A percentile compares a stretch with the other conserved stretches of the same genome.
Evolutionary conservation across 768 basidiomycete genomes (phyloP).

Genomic region (Cystofilobasidium macerans): DNA sequence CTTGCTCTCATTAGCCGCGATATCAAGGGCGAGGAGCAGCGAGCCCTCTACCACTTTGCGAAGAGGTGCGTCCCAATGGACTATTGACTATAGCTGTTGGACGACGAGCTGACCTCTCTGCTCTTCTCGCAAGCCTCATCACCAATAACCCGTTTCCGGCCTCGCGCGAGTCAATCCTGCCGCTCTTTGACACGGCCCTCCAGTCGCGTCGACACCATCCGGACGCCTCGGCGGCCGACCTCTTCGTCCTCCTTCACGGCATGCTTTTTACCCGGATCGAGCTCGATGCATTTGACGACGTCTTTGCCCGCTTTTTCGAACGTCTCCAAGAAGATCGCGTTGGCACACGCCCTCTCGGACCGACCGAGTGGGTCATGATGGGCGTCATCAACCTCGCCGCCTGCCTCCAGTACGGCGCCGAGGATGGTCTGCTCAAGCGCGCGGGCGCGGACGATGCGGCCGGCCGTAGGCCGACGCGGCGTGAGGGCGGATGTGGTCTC

Average conservation of each 20-base stretch:
- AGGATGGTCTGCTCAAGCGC: conserved; percentile 57
- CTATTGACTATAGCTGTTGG: background rate
- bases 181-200: conserved; percentile 68
- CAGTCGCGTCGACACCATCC: conserved; percentile 65
- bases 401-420: conserved; percentile 75
- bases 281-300: conserved; percentile 77
- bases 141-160: conserved; percentile 75
- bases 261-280: conserved; percentile 95
- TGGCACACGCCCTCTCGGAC: conserved; percentile 28
- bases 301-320: conserved; percentile 74
- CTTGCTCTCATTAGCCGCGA: conserved; percentile 78
- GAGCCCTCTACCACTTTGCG: conserved; percentile 82
- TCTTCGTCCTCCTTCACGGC: conserved; percentile 86
- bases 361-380: conserved; percentile 94
- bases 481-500: no score
- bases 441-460: conserved; percentile 44
- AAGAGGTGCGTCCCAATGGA: conserved; percentile 57
- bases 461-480: conserved; percentile 24
- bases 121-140: conserved; percentile 56
- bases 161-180: conserved; percentile 78
- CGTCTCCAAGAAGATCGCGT: conserved; percentile 59
- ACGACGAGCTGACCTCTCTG: background rate
- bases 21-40: conserved; percentile 65
- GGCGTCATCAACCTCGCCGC: conserved; percentile 69
- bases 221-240: conserved; percentile 52